These are phyloP conservation scores for Babesia bovis DNA, from an alignment of 169 alveolate genomes.

Conservation along the genomic window DNA sequence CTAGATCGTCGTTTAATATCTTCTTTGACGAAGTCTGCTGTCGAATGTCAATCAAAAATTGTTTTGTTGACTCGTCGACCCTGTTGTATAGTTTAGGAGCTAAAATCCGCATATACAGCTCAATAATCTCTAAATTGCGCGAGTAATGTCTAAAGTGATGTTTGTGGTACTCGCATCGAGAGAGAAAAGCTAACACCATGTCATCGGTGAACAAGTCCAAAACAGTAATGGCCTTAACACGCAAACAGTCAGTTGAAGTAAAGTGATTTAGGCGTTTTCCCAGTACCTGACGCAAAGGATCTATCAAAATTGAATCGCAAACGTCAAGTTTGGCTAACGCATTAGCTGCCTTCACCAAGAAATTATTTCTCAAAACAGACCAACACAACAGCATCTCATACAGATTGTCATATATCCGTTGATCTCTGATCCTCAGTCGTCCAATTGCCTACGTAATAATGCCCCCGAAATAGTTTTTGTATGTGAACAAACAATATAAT, in stretches of 20 bases:
- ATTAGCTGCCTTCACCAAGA: conserved; percentile 75
- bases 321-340: conserved; percentile 71
- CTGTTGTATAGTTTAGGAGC: conserved; percentile 31
- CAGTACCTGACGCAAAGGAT: conserved; percentile 69
- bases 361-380: conserved; percentile 77
- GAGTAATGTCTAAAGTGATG: conserved; percentile 67
- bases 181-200: conserved; percentile 63
- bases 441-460: conserved; percentile 58
- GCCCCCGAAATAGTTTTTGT: neutral
- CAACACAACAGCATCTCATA: conserved; percentile 78
- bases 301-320: conserved; percentile 56
- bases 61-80: conserved; percentile 36
- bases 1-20: neutral
- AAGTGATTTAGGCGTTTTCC: conserved; percentile 59
- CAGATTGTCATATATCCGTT: conserved; percentile 67
- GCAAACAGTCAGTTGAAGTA: conserved; percentile 55
- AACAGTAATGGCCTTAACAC: conserved; percentile 65
- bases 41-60: conserved; percentile 36
- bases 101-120: conserved; percentile 60
- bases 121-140: conserved; percentile 68
- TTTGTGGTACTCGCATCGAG: conserved; percentile 67
- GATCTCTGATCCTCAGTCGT: conserved; percentile 69
- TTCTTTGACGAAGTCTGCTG: conserved; percentile 25
- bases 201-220: conserved; percentile 72
- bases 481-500: no score